Base-by-base conservation (phyloP, 495 filamentous ascomycete genomes). In the Xanthoparmelia taractica region DNA sequence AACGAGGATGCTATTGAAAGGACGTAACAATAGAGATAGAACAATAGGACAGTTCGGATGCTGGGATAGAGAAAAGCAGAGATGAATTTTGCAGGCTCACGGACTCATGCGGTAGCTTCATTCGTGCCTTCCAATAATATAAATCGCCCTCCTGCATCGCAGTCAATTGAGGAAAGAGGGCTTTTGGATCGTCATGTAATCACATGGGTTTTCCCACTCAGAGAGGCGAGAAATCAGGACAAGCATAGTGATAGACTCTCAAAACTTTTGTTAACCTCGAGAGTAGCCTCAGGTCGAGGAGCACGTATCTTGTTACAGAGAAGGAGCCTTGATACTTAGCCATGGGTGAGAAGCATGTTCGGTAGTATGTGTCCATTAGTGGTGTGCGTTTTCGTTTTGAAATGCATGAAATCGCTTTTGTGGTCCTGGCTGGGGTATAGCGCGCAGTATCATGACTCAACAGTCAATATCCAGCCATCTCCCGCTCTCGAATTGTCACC, bases 401-500 rank as follows among this genome's bases (percentile, higher is more conserved):
- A 43, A 47, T 10, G 43, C 43, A 47, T 10, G 12, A 10, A 11
- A 12, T 12, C 4, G 4, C 23, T 2, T 48, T 15, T 13, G 11
- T 23, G 23, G 23, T 17, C 11, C 23, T 27, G 23, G 45, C 45
- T 25, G 10, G 3, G 25, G 23, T 4, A 2, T 27, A 2, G 25
- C 10, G 13, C 10, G 45, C 23, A 48, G 5, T 13, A 31, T 65
- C 37, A 66, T 13, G 41, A 61, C 33, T 67, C 61, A 17, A 69
- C 20, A n/a, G 59, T 64, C 61, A 71, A 52, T 1, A 70, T 73
- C 80, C 80, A 82, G 13, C 75, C 70, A 68, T 83, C 80, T 1
- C 67, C 74, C 57, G 79, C 65, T 18, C 80, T 74, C 36, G 75
- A 66, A 69, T 82, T 82, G 10, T 74, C 66, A 58, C 79, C 73